Base-by-base conservation (phyloP, 257 asterid species). In the Ilex asprella region DNA sequence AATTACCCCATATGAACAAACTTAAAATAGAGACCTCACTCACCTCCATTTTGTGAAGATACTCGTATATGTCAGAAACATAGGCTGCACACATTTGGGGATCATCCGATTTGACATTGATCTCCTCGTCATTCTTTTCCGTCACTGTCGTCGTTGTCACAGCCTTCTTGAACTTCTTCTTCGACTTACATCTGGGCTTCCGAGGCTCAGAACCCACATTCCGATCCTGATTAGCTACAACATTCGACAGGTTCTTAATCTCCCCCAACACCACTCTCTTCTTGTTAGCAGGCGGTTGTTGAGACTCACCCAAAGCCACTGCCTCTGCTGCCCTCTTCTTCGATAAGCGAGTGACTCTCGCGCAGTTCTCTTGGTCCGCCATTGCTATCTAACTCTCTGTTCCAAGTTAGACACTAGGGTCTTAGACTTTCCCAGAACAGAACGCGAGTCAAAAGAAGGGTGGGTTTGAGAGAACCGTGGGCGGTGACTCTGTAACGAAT, bases 1-100 rank as follows among this genome's bases (percentile, higher is more conserved):
- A 52, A 2, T 12, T 11, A 29, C 55, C 30, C 55, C 64, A 35
- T 14, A 66, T 30, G 44, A 10, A 59, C 11, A 14, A 41, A 15
- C 2, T 3, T 59, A 59, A 56, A 30, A 0, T 31, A 47, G 49
- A 55, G 9, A 7, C 32, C 8, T 2, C n/a, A 70, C 80, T 32
- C 13, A 89, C 98, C 98, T 92, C 97, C 89, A 86, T 81, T 12
- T 49, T 55, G 16, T 73, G 97, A 73, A 92, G 95, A 76, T 92
- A 92, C 2, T 75, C 85, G 27, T 85, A 92, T 31, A 92, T 92
- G 60, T 89, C 97, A 72, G 89, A 77, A 80, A 67, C 95, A 65
- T 88, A 83, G 32, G 82, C 76, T 43, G 47, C 73, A 50, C 97
- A 84, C 93, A 88, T 83, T 82, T 84, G 95, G 0, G 91, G 93